phyloP scores from a whole-genome alignment of 75 land plant species.

The Azolla pinnata region DNA sequence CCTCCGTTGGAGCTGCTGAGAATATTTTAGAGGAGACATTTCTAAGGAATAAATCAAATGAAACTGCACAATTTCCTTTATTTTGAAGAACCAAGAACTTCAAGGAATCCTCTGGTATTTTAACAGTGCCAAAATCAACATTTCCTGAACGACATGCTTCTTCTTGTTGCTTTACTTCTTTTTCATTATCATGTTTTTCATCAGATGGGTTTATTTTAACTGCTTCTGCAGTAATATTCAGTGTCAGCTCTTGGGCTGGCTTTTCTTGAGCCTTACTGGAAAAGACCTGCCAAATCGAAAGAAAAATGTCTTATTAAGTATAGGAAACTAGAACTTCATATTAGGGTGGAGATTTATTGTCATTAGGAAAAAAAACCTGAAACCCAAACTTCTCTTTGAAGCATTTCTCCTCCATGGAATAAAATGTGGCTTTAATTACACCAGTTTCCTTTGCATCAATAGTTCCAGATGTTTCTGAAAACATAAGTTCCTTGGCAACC shows the following conservation, averaged over 20 bases:
- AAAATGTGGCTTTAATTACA: constrained; percentile 10
- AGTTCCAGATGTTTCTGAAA: constrained; percentile 6
- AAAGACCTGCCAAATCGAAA: constrained; percentile 1
- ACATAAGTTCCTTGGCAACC: constrained; percentile 9
- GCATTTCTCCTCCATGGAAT: constrained; percentile 14
- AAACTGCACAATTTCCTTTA: constrained; percentile 29
- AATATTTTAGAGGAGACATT: constrained; percentile 11
- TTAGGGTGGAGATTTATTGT: background rate
- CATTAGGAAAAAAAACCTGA: constrained; percentile 8
- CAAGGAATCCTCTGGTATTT: constrained; percentile 11
- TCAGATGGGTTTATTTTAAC: too few species aligned
- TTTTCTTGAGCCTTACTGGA: background rate
- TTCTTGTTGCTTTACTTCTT: constrained; percentile 12
- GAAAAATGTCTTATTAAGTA: background rate
- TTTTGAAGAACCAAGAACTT: constrained; percentile 19
- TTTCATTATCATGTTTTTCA: constrained; percentile 16
- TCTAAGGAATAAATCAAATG: constrained; percentile 13
- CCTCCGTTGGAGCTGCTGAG: constrained; percentile 15
- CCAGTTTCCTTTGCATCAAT: constrained; percentile 1
- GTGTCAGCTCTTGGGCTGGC: constrained; percentile 14
- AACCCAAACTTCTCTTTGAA: constrained; percentile 13
- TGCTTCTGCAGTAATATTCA: constrained; percentile 17
- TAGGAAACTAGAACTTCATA: background rate
- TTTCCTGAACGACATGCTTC: constrained; percentile 6
- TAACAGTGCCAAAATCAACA: constrained; percentile 21